A percentile compares a stretch with the other conserved stretches of the same genome.
Conservation (phyloP, 495 filamentous ascomycete species). For the Margaritispora aquatica region DNA sequence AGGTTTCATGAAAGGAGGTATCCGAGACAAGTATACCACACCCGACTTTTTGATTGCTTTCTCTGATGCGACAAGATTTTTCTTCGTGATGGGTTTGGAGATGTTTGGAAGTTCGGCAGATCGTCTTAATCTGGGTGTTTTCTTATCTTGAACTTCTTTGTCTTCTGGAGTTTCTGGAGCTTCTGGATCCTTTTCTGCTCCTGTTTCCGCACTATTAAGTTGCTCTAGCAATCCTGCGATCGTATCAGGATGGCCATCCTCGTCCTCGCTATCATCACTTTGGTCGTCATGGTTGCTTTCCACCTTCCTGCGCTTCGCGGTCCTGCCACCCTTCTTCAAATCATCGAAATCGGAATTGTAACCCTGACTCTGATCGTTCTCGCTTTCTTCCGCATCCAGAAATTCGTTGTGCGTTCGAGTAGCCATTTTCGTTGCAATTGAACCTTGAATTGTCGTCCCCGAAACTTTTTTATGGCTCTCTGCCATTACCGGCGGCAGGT, state of each 20-base stretch:
- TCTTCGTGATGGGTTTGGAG: constrained; percentile 46
- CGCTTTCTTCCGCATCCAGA: constrained; percentile 62
- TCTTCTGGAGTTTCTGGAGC: constrained; percentile 7
- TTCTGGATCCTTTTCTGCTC: no score
- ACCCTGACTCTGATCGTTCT: constrained; percentile 50
- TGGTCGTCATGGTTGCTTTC: constrained; percentile 32
- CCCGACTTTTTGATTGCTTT: constrained; percentile 59
- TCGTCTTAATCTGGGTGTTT: constrained; percentile 10
- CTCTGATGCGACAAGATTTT: constrained; percentile 52
- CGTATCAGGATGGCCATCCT: constrained; percentile 18
- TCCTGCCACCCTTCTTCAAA: constrained; percentile 54
- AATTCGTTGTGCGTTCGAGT: constrained; percentile 62
- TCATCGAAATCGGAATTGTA: constrained; percentile 66
- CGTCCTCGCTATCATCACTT: constrained; percentile 32
- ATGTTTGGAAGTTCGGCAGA: constrained; percentile 35
- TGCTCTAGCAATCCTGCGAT: constrained; percentile 7
- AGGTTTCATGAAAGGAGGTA: constrained; percentile 95
- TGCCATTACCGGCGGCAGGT: not conserved
- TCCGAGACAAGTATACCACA: constrained; percentile 81
- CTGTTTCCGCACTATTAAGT: constrained; percentile 17
- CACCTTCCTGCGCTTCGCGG: constrained; percentile 61
- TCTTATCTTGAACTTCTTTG: constrained; percentile 16
- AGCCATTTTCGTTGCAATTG: constrained; percentile 15
- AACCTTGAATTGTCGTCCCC: no score
- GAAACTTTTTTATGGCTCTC: constrained; percentile 1